Percentiles rank a stretch among this genome's conserved stretches.
phyloP scores from a whole-genome alignment of 805 yeast genomes.

The Saturnispora hagleri region DNA sequence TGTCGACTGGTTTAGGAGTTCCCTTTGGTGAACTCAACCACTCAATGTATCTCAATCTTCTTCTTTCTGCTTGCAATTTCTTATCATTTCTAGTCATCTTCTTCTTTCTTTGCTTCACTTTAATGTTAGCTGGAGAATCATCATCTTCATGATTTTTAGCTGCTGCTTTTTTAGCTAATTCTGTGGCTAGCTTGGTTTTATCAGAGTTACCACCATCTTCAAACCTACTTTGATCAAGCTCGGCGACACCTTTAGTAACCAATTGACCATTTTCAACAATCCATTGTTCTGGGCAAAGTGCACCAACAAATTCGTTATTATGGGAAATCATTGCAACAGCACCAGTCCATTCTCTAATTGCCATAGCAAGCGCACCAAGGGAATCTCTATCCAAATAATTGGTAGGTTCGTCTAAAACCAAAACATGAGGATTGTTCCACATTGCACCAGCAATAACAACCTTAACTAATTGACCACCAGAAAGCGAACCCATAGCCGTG shows the following conservation, averaged over 20 bases:
- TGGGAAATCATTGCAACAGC: conserved; percentile 99
- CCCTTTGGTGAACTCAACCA: conserved; percentile 98
- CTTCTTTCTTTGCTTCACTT: conserved; percentile 80
- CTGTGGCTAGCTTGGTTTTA: conserved; percentile 36
- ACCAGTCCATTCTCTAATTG: conserved; percentile 96
- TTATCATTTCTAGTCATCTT: conserved; percentile 95
- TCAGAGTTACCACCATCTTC: conserved; percentile 59
- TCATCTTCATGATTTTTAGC: conserved; percentile 60
- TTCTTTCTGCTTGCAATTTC: conserved; percentile 84
- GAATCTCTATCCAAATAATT: conserved; percentile 97
- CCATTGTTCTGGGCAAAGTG: conserved; percentile 98
- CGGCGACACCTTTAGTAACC: conserved; percentile 72
- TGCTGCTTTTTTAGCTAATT: conserved; percentile 38
- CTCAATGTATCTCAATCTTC: conserved; percentile 86
- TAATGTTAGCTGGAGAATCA: conserved; percentile 85
- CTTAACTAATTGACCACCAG: conserved; percentile 97
- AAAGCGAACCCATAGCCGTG: conserved; percentile 90
- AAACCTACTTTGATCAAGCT: conserved; percentile 68
- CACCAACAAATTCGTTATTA: conserved; percentile 94
- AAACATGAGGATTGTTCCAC: conserved; percentile 98
- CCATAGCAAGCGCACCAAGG: conserved; percentile 93
- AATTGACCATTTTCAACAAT: conserved; percentile 86
- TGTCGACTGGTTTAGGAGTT: conserved; percentile 87
- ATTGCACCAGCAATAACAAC: conserved; percentile 99
- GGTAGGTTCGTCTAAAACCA: conserved; percentile 96